phyloP scores from a whole-genome alignment of 2,329 filamentous ascomycete species.

The Dothiorella sarmentorum region DNA sequence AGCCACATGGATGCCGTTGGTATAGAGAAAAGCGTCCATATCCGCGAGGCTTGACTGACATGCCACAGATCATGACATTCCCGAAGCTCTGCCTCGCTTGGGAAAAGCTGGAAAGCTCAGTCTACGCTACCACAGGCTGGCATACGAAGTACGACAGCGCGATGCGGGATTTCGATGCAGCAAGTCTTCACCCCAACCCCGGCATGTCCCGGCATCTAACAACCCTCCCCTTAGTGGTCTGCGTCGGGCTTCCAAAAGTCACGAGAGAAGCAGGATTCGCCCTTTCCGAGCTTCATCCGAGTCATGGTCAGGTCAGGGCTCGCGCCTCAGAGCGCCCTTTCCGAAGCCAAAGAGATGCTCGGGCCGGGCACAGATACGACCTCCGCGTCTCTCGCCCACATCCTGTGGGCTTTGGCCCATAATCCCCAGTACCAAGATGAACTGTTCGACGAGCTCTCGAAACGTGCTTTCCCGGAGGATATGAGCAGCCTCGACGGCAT shows the following conservation, averaged over 20 bases:
- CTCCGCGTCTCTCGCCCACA: neutral
- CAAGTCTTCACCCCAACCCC: neutral
- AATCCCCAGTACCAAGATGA: neutral
- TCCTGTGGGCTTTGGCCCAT: conserved; percentile 1
- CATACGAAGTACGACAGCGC: neutral
- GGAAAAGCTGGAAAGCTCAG: neutral
- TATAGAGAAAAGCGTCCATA: neutral
- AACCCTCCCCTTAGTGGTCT: neutral
- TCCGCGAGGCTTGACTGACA: too few relatives aligned
- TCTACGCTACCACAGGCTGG: neutral
- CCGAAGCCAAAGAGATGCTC: conserved; percentile 3
- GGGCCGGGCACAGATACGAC: neutral
- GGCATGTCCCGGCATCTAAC: neutral
- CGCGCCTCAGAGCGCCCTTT: neutral
- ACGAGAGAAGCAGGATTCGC: neutral
- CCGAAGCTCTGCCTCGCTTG: neutral
- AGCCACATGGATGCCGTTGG: neutral
- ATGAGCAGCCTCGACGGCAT: neutral
- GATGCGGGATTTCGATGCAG: neutral
- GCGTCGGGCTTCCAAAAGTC: neutral
- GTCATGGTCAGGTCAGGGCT: neutral
- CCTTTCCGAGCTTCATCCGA: neutral
- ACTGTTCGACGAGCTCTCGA: neutral
- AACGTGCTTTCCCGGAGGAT: neutral
- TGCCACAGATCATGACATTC: neutral